Conservation (phyloP, 2,329 filamentous ascomycete genomes). For the Penicillium brevicompactum region DNA sequence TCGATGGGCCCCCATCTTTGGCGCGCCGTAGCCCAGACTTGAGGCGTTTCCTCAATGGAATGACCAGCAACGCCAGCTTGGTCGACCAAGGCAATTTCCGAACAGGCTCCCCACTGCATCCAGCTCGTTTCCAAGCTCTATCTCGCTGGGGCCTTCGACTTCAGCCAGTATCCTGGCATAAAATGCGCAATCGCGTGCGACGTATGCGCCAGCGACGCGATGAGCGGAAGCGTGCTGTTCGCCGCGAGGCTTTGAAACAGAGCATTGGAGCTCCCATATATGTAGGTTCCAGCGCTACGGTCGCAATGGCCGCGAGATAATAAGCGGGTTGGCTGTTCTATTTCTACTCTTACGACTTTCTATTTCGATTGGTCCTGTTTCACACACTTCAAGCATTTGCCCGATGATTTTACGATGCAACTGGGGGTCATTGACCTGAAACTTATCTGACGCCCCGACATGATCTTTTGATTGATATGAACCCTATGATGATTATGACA, state of each 20-base stretch:
- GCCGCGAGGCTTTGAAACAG: conserved; percentile 55
- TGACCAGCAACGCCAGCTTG: conserved; percentile 35
- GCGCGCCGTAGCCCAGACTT: conserved; percentile 36
- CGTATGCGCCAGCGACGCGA: conserved; percentile 46
- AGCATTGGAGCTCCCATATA: conserved; percentile 54
- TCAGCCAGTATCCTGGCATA: conserved; percentile 54
- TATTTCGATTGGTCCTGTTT: conserved; percentile 16
- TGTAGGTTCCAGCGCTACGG: conserved; percentile 35
- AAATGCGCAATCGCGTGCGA: conserved; percentile 51
- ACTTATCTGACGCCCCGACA: conserved; percentile 9
- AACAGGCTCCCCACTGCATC: conserved; percentile 35
- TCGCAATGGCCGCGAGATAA: conserved; percentile 16
- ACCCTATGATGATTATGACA: conserved; percentile 23
- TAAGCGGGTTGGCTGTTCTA: background rate
- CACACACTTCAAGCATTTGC: conserved; percentile 1
- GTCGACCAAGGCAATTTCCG: conserved; percentile 32
- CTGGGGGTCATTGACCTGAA: conserved; percentile 7
- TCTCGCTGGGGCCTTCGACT: conserved; percentile 51
- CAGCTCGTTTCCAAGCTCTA: conserved; percentile 32
- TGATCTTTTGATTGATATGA: conserved; percentile 16
- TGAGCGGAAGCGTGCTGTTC: conserved; percentile 53
- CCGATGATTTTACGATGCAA: conserved; percentile 21
- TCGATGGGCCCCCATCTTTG: conserved; percentile 43
- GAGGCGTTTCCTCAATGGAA: conserved; percentile 25
- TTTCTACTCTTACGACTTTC: background rate